Evolutionary conservation across 2,329 filamentous ascomycete species (phyloP).

Genomic region (Xylariales sp.): DNA sequence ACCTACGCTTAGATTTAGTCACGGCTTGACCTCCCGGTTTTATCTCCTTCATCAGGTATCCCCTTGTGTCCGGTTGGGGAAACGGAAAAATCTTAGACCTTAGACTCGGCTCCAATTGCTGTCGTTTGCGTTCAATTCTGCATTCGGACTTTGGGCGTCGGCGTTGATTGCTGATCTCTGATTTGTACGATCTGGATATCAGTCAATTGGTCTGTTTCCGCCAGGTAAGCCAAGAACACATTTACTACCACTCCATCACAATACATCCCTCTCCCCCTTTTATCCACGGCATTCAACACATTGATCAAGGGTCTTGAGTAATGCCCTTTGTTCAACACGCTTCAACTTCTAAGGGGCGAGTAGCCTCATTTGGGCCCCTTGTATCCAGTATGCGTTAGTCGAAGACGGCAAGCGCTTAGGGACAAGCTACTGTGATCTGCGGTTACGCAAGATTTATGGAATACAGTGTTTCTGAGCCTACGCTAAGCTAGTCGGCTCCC

Average conservation of each 20-base stretch:
- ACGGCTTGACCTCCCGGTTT: conserved; percentile 35
- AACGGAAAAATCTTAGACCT: conserved; percentile 39
- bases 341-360: not conserved
- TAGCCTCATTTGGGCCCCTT: too few relatives aligned
- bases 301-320: not conserved
- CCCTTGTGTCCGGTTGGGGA: conserved; percentile 35
- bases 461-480: not conserved
- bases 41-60: conserved; percentile 36
- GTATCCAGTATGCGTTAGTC: too few relatives aligned
- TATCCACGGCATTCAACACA: not conserved
- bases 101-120: conserved; percentile 46
- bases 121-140: conserved; percentile 48
- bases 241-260: not conserved
- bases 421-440: too few relatives aligned
- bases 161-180: conserved; percentile 50
- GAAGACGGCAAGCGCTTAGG: too few relatives aligned
- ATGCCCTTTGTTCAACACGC: not conserved
- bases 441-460: too few relatives aligned
- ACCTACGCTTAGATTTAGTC: conserved; percentile 29
- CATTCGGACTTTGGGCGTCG: conserved; percentile 49
- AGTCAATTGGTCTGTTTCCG: conserved; percentile 43
- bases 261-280: not conserved
- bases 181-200: conserved; percentile 50
- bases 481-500: not conserved
- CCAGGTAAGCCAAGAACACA: conserved; percentile 37